Evolutionary conservation across 805 yeast genomes (phyloP), one percentile per base, ranked within the genome.

Genomic region (Candida loeiensis): DNA sequence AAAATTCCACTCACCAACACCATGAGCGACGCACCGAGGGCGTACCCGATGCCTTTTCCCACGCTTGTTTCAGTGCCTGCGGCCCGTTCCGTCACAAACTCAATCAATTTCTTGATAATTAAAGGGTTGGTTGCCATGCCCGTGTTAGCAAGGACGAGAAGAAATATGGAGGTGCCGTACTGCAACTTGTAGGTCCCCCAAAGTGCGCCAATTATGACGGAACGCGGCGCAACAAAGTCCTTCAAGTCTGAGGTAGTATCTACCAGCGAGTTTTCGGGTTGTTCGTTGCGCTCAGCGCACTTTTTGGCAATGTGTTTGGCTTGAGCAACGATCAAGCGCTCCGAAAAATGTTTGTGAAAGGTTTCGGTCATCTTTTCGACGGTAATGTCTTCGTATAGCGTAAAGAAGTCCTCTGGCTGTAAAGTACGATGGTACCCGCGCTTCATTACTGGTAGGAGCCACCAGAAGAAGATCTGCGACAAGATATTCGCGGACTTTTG

Each of bases 361-460:
- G 30, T 41, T 6, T 38, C 45, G 3, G 67, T 53, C 66, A 66
- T 56, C 6, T 45, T 35, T 28, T 63, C 58, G 17, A 67, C 66
- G 37, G 60, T 59, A 27, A 63, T 48, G 12, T 27, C 38, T 8
- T 53, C 59, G 1, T 36, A 6, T 26, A 69, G 54, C 15, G 42
- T 47, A 47, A 46, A 84, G 47, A 84, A 55, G 59, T 85, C 93
- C 35, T 75, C 72, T 1, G 83, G 79, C 32, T 74, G 76, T 32
- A 85, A 60, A 0, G 90, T 82, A 53, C 93, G 69, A 56, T 78
- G 81, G 58, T 85, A 85, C 5, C 95, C 93, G 6, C 75, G 74
- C 12, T 59, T 62, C 67, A 85, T 60, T 28, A 85, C 50, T 0
- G 89, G 89, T 17, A 61, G 51, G 34, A 85, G 59, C 90, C 91